Conservation (phyloP, 2,329 filamentous ascomycete species). For the Scedosporium minutisporum region DNA sequence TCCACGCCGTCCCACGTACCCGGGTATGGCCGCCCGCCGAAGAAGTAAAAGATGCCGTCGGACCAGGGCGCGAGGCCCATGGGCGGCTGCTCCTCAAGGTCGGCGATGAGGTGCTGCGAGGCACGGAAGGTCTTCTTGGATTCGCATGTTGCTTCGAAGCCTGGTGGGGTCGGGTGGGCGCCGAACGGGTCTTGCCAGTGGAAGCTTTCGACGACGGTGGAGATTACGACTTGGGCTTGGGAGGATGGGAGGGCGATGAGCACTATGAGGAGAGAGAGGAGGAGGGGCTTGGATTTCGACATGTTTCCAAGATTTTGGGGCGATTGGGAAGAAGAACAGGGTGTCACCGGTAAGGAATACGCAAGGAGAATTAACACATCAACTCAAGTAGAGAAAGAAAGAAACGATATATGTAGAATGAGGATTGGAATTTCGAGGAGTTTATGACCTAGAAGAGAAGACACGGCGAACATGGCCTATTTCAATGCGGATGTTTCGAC, state of each 20-base stretch:
- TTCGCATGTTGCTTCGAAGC: constrained; percentile 19
- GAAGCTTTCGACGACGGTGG: constrained; percentile 18
- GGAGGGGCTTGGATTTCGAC: not conserved
- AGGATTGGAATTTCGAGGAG: not conserved
- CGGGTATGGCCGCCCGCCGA: constrained; percentile 19
- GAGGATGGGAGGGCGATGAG: not conserved
- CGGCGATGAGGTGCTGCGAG: constrained; percentile 18
- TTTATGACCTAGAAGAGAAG: not conserved
- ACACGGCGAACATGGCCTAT: not conserved
- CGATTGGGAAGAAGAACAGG: not conserved
- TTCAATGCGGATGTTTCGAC: not conserved
- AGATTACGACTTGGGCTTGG: constrained; percentile 7
- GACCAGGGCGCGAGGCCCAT: constrained; percentile 17
- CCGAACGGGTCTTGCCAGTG: constrained; percentile 21
- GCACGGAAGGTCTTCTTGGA: constrained; percentile 17
- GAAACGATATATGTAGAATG: not conserved
- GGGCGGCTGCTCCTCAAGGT: constrained; percentile 14
- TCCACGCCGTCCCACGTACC: constrained; percentile 33
- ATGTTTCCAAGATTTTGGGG: not conserved
- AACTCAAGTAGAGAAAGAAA: not conserved
- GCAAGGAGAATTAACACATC: not conserved
- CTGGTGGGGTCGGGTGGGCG: constrained; percentile 17
- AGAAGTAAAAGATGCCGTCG: constrained; percentile 16
- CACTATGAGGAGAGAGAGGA: not conserved
- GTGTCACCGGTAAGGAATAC: not conserved